Evolutionary conservation across 2,329 filamentous ascomycete species (phyloP).

Genomic region (Ophidiomyces ophidiicola): DNA sequence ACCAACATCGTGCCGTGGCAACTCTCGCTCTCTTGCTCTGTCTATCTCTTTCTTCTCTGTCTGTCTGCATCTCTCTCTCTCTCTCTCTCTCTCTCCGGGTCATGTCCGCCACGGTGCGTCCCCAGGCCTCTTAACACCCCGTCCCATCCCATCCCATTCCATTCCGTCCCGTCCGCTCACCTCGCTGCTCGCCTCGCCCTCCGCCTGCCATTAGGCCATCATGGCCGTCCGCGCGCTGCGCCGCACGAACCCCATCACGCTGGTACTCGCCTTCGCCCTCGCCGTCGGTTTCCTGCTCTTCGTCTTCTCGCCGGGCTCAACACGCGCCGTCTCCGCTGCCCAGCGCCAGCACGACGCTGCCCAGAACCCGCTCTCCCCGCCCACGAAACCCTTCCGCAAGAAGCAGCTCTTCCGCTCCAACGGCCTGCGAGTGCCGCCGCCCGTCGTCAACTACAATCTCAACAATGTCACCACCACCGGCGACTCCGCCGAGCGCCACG

Average conservation of each 20-base stretch:
- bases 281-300: constrained; percentile 61
- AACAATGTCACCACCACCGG: constrained; percentile 82
- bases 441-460: constrained; percentile 84
- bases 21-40: no score
- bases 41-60: no score
- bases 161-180: no score
- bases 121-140: no score
- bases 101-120: no score
- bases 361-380: constrained; percentile 58
- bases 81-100: no score
- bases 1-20: no score
- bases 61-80: no score
- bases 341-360: constrained; percentile 48
- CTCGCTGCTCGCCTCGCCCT: no score
- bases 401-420: constrained; percentile 39
- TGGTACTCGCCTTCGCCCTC: constrained; percentile 58
- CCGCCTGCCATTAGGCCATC: no score
- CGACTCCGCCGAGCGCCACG: constrained; percentile 63
- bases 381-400: constrained; percentile 63
- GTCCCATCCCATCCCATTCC: no score
- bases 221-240: constrained; percentile 59
- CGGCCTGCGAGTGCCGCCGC: constrained; percentile 53
- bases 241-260: constrained; percentile 64
- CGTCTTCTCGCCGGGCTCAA: constrained; percentile 44
- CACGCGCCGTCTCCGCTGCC: constrained; percentile 38